phyloP scores from a whole-genome alignment of 164 flowering plant genomes.

The Umbellularia californica region DNA sequence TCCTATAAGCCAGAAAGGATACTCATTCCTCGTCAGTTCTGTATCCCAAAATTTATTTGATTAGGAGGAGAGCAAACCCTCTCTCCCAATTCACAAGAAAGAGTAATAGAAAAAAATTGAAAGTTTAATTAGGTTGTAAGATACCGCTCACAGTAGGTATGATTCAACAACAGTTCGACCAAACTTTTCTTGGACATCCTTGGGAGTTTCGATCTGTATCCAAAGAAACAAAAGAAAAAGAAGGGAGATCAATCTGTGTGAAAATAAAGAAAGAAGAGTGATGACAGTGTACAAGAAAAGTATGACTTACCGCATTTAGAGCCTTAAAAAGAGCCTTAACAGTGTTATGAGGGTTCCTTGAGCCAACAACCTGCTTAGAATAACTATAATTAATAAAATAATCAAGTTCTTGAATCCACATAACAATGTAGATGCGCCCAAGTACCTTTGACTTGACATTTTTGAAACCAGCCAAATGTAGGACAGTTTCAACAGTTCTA shows the following conservation, averaged over 20 bases:
- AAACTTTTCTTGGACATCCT: constrained; percentile 89
- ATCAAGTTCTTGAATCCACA: background rate
- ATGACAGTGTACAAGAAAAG: background rate
- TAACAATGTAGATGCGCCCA: background rate
- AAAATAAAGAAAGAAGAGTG: background rate
- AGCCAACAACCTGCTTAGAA: constrained; percentile 70
- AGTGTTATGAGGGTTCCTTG: constrained; percentile 85
- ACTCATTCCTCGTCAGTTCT: background rate
- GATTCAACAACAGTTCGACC: constrained; percentile 91
- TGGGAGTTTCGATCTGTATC: constrained; percentile 81
- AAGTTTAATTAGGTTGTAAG: background rate
- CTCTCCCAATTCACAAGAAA: background rate
- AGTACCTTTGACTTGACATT: constrained; percentile 90
- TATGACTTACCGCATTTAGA: constrained; percentile 37
- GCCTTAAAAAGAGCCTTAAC: constrained; percentile 86
- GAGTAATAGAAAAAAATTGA: background rate
- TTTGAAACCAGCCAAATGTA: constrained; percentile 79
- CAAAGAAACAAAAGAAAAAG: background rate
- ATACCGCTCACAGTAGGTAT: constrained; percentile 50
- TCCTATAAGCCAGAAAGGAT: background rate
- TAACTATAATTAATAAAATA: background rate
- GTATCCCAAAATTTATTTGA: background rate
- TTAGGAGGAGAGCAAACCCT: background rate
- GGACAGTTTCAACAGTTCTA: constrained; percentile 60
- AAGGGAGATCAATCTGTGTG: background rate